Evolutionary conservation across 2,329 filamentous ascomycete species (phyloP).

Genomic region (Cercospora sp.): DNA sequence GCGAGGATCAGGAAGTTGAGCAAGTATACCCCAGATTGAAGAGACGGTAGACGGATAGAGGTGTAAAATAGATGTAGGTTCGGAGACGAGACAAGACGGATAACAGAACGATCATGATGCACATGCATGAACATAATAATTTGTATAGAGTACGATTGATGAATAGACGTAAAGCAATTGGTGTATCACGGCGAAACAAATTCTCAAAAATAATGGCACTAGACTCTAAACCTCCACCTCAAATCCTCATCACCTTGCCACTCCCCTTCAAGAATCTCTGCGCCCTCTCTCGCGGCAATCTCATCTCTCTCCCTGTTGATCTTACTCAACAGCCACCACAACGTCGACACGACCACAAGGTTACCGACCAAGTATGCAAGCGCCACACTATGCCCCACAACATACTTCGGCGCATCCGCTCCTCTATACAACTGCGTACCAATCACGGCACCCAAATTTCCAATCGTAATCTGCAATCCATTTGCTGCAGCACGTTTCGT

Average conservation of each 20-base stretch:
- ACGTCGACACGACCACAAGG: slow-evolving; percentile 52
- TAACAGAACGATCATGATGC: neutral
- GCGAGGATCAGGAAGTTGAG: slow-evolving; percentile 29
- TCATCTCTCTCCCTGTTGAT: slow-evolving; percentile 59
- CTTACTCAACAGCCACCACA: slow-evolving; percentile 57
- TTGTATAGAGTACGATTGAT: neutral
- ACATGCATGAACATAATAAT: too few species aligned
- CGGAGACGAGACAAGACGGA: neutral
- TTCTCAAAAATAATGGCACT: neutral
- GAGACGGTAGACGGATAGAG: neutral
- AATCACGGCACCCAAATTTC: slow-evolving; percentile 66
- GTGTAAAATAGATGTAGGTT: neutral
- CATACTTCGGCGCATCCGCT: slow-evolving; percentile 61
- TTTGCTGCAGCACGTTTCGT: slow-evolving; percentile 69
- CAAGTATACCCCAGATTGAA: slow-evolving; percentile 22
- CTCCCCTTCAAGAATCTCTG: slow-evolving; percentile 52
- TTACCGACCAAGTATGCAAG: slow-evolving; percentile 64
- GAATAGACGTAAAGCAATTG: neutral
- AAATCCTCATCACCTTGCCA: slow-evolving; percentile 64
- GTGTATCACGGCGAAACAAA: neutral
- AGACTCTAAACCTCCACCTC: slow-evolving; percentile 60
- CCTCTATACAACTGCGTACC: slow-evolving; percentile 69
- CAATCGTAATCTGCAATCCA: slow-evolving; percentile 71
- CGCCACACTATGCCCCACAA: slow-evolving; percentile 67
- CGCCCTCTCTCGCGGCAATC: slow-evolving; percentile 47